Conservation (phyloP, 768 basidiomycete genomes). For the Fomitopsis serialis region DNA sequence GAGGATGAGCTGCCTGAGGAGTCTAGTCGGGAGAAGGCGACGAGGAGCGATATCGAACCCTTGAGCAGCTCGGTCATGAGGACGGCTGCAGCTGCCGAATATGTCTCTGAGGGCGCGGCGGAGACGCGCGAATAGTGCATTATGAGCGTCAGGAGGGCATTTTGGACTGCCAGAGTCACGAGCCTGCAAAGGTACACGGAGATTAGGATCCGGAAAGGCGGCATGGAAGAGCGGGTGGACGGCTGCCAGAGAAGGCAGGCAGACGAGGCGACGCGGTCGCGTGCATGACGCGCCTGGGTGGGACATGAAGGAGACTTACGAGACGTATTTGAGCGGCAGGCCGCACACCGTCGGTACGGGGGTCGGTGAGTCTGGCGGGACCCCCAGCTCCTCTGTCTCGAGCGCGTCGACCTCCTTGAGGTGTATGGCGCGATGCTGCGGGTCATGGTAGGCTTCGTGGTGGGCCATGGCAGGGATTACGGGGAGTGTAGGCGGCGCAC, state of each 20-base stretch:
- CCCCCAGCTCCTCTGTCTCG: conserved; percentile 35
- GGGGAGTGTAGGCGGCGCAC: conserved; percentile 5
- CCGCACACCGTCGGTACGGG: conserved; percentile 57
- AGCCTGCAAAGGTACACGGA: conserved; percentile 42
- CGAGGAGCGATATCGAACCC: conserved; percentile 77
- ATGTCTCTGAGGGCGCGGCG: conserved; percentile 65
- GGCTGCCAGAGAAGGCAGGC: not conserved
- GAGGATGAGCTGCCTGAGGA: conserved; percentile 21
- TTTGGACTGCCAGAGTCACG: conserved; percentile 86
- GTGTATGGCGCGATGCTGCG: conserved; percentile 16
- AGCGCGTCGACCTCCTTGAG: conserved; percentile 16
- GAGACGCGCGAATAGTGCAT: conserved; percentile 96
- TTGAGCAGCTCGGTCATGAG: conserved; percentile 93
- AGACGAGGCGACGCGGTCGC: conserved; percentile 1
- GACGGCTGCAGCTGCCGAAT: conserved; percentile 93
- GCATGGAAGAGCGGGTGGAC: conserved; percentile 4
- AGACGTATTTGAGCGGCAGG: conserved; percentile 70
- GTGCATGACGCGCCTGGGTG: not conserved
- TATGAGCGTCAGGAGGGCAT: conserved; percentile 84
- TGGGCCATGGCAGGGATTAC: conserved; percentile 17
- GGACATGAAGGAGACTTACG: conserved; percentile 18
- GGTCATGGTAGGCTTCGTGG: conserved; percentile 15
- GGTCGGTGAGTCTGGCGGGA: conserved; percentile 29
- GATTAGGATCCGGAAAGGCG: not conserved
- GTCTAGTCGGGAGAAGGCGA: conserved; percentile 72